These are phyloP conservation scores for Annulohypoxylon bovei DNA, from an alignment of 495 filamentous ascomycete genomes.

Conservation along the genomic window DNA sequence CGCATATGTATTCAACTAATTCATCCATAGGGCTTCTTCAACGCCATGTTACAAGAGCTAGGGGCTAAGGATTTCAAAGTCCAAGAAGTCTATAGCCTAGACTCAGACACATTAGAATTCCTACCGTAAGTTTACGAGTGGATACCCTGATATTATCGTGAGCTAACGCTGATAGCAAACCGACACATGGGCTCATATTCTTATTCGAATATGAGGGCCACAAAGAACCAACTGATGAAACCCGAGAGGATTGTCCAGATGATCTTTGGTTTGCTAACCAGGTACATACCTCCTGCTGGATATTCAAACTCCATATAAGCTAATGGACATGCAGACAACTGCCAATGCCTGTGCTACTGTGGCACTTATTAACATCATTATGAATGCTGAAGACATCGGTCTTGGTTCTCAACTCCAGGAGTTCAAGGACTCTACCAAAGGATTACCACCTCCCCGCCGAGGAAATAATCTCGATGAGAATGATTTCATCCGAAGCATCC, in stretches of 20 bases:
- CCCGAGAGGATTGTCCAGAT: slow-evolving; percentile 62
- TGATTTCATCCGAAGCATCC: slow-evolving; percentile 78
- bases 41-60: slow-evolving; percentile 79
- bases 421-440: slow-evolving; percentile 76
- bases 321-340: slow-evolving; percentile 64
- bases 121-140: slow-evolving; percentile 65
- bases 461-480: slow-evolving; percentile 79
- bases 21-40: slow-evolving; percentile 75
- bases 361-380: slow-evolving; percentile 88
- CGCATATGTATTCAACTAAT: slow-evolving; percentile 7
- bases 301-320: background rate
- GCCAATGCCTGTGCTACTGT: slow-evolving; percentile 88
- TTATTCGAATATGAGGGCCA: slow-evolving; percentile 77
- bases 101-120: slow-evolving; percentile 70
- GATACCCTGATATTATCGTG: background rate
- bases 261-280: slow-evolving; percentile 96
- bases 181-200: slow-evolving; percentile 84
- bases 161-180: slow-evolving; percentile 60
- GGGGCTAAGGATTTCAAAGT: slow-evolving; percentile 78
- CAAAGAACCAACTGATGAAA: slow-evolving; percentile 45
- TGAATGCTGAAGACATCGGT: slow-evolving; percentile 72
- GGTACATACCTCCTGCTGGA: slow-evolving; percentile 51
- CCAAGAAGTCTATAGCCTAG: slow-evolving; percentile 80
- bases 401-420: slow-evolving; percentile 72
- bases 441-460: slow-evolving; percentile 74